These are phyloP conservation scores for Fusarium humuli DNA, from an alignment of 2,329 filamentous ascomycete genomes.

Conservation along the genomic window DNA sequence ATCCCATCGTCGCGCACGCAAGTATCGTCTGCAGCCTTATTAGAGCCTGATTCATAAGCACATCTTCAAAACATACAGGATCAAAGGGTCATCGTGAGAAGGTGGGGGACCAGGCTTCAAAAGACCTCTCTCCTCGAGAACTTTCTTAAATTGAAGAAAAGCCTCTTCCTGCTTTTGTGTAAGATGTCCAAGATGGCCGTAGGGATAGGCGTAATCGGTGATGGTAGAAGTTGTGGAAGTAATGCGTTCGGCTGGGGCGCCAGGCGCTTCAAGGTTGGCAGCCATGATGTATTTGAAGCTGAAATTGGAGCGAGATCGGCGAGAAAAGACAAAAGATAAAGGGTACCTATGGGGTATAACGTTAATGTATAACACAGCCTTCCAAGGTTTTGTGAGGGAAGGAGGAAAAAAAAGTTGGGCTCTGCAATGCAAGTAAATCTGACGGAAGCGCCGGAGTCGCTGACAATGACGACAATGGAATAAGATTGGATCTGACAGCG, in stretches of 20 bases:
- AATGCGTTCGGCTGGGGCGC: conserved; percentile 46
- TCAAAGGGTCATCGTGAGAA: conserved; percentile 78
- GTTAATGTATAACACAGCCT: not conserved
- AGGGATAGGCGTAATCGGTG: conserved; percentile 69
- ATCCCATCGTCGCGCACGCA: conserved; percentile 86
- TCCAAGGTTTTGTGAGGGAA: conserved; percentile 4
- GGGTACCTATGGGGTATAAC: conserved; percentile 3
- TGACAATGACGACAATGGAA: conserved; percentile 30
- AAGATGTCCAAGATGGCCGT: conserved; percentile 85
- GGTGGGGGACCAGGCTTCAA: conserved; percentile 67
- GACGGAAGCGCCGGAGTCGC: conserved; percentile 43
- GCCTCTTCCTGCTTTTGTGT: conserved; percentile 74
- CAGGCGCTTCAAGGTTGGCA: conserved; percentile 40
- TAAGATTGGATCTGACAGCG: conserved; percentile 31
- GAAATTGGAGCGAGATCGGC: conserved; percentile 18
- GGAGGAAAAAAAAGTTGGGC: conserved; percentile 16
- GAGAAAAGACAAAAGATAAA: not conserved
- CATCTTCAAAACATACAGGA: conserved; percentile 67
- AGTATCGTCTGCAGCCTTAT: conserved; percentile 73
- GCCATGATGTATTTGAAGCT: conserved; percentile 38
- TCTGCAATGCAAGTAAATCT: conserved; percentile 15
- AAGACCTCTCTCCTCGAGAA: conserved; percentile 73
- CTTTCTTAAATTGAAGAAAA: conserved; percentile 76
- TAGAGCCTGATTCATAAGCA: conserved; percentile 26
- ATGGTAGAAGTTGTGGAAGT: conserved; percentile 48